These are phyloP conservation scores for Sisymbrium altissimum DNA, from an alignment of 345 rosid genomes.

Conservation along the genomic window DNA sequence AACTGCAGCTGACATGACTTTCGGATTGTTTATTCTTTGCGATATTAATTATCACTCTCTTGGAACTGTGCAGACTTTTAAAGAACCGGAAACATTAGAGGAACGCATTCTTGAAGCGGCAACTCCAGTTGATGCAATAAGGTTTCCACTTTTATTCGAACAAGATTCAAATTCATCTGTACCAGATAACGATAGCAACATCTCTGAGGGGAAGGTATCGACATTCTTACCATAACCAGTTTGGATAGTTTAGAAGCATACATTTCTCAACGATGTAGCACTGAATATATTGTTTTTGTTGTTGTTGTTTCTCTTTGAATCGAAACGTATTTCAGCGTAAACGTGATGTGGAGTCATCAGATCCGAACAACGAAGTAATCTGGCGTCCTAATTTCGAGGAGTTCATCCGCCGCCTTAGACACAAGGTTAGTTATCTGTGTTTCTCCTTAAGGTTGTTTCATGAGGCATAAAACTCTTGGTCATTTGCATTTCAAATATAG, in stretches of 20 bases:
- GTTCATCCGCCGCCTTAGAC: conserved; percentile 63
- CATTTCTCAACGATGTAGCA: conserved; percentile 18
- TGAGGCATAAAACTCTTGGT: not conserved
- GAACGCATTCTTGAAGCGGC: conserved; percentile 70
- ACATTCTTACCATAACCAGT: not conserved
- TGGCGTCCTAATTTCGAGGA: conserved; percentile 93
- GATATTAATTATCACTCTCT: not conserved
- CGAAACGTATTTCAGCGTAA: conserved; percentile 50
- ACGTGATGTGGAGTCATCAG: conserved; percentile 41
- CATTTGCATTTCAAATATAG: not conserved
- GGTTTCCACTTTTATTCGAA: conserved; percentile 48
- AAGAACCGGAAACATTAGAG: conserved; percentile 49
- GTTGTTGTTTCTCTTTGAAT: conserved; percentile 4
- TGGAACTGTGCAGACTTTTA: conserved; percentile 40
- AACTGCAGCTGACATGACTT: not conserved
- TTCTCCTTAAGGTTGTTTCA: conserved; percentile 3
- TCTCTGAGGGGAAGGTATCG: conserved; percentile 67
- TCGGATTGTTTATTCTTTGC: not conserved
- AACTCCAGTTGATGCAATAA: conserved; percentile 57
- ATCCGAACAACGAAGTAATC: conserved; percentile 40
- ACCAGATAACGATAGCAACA: conserved; percentile 31
- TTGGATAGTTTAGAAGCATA: not conserved
- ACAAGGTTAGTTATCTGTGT: conserved; percentile 54
- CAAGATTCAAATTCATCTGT: conserved; percentile 33
- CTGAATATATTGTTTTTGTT: not conserved